phyloP scores from a whole-genome alignment of 2,329 filamentous ascomycete species.

The Aspergillus japonicus region DNA sequence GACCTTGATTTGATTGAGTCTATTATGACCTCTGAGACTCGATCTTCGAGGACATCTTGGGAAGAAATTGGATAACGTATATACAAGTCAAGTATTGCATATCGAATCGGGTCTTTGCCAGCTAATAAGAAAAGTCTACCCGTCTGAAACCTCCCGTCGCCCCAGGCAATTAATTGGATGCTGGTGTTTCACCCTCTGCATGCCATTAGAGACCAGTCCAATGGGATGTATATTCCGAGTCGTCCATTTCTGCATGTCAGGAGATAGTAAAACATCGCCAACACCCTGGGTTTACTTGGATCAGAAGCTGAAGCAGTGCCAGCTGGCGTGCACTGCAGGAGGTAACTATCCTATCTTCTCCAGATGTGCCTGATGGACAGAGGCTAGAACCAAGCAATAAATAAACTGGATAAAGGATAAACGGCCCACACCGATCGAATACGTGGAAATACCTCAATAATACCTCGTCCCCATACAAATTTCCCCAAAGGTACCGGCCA shows the following conservation, averaged over 20 bases:
- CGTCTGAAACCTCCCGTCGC: not conserved
- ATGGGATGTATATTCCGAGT: not conserved
- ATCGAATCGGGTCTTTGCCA: too few relatives aligned
- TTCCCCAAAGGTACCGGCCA: not conserved
- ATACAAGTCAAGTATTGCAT: too few relatives aligned
- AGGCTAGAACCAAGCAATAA: not conserved
- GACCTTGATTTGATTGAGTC: too few relatives aligned
- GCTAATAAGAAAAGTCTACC: too few relatives aligned
- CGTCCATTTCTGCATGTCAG: not conserved
- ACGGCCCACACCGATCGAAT: not conserved
- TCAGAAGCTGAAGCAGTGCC: not conserved
- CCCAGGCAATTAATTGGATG: not conserved
- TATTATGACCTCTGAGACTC: too few relatives aligned
- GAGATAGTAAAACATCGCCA: not conserved
- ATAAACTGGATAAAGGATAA: not conserved
- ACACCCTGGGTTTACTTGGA: not conserved
- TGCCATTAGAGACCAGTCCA: not conserved
- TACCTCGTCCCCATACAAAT: not conserved
- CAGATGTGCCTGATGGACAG: too few relatives aligned
- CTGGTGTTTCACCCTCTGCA: not conserved
- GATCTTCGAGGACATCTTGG: too few relatives aligned
- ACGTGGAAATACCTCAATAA: not conserved
- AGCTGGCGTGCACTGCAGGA: not conserved
- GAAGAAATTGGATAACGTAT: too few relatives aligned
- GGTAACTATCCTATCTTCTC: not conserved